Conservation (phyloP, 1,139 yeast species). For the Protomyces gravidus region DNA sequence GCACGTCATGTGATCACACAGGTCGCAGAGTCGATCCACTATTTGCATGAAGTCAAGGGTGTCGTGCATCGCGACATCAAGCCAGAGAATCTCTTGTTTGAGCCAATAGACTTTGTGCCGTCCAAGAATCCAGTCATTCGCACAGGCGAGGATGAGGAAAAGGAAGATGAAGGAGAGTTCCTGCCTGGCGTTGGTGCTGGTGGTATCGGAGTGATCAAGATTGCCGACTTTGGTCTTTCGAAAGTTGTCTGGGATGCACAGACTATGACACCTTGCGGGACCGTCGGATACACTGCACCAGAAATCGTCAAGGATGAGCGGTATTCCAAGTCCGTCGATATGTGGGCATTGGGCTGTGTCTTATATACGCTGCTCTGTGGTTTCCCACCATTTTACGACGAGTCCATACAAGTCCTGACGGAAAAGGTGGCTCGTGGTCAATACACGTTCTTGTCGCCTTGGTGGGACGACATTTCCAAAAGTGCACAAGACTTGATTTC, state of each 20-base stretch:
- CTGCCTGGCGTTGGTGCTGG: conserved; percentile 80
- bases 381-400: conserved; percentile 94
- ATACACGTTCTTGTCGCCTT: conserved; percentile 75
- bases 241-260: conserved; percentile 67
- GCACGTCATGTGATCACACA: conserved; percentile 81
- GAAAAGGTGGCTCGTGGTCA: conserved; percentile 79
- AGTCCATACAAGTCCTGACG: conserved; percentile 72
- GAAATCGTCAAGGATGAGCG: conserved; percentile 83
- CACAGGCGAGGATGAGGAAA: conserved; percentile 68
- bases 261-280: conserved; percentile 84
- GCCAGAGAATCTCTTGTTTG: conserved; percentile 84
- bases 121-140: conserved; percentile 52
- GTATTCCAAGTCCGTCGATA: conserved; percentile 85
- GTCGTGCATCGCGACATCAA: conserved; percentile 93
- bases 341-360: conserved; percentile 96
- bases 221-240: conserved; percentile 91
- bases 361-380: conserved; percentile 86
- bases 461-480: conserved; percentile 92
- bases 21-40: conserved; percentile 73
- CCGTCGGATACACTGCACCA: conserved; percentile 90
- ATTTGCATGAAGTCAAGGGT: conserved; percentile 74
- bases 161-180: conserved; percentile 83
- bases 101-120: conserved; percentile 64
- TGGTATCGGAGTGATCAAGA: conserved; percentile 74
- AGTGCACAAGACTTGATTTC: conserved; percentile 79